Evolutionary conservation across 305 asterid genomes (phyloP), one percentile per base, ranked within the genome.

Genomic region (Fraxinus latifolia): DNA sequence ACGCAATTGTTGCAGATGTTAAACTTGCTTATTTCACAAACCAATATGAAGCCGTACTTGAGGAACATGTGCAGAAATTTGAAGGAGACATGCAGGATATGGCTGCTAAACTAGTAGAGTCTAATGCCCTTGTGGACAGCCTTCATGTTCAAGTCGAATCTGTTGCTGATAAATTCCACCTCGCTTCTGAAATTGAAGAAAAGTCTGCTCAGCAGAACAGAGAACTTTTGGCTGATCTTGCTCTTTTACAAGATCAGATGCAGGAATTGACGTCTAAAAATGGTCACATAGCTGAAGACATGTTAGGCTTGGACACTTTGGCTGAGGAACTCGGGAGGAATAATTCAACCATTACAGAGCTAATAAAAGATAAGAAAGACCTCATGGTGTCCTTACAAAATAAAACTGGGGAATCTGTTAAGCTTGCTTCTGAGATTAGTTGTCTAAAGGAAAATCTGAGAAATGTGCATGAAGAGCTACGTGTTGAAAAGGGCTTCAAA

Each of bases 61-160:
- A 86, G 84, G 92, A 89, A 70, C 88, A 74, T 36, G 5, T 70
- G 93, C 89, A 89, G 85, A 91, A 85, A 87, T 89, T 90, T 84
- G 87, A 83, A 87, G 84, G 86, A 81, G 89, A 89, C 79, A 79
- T 90, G 83, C 87, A 84, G 67, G 88, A 89, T 29, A 85, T 88
- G 86, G 92, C 75, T 82, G 80, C 81, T 72, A 93, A 91, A 85
- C 84, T 92, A 39, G 91, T 88, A 78, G 77, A 81, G 50, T 91
- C 98, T 15, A 89, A 87, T 89, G 89, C 94, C 81, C 88, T 93
- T 70, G 91, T 92, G 82, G 95, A 89, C 47, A 91, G 89, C 76
- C 95, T 96, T 89, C 94, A 91, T 81, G 82, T 86, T 77, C 92
- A 92, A 82, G 88, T 96, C 33, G 97, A 93, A 78, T 86, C 90